Evolutionary conservation across 2,329 filamentous ascomycete species (phyloP).

Genomic region (Penicillium psychrosexuale): DNA sequence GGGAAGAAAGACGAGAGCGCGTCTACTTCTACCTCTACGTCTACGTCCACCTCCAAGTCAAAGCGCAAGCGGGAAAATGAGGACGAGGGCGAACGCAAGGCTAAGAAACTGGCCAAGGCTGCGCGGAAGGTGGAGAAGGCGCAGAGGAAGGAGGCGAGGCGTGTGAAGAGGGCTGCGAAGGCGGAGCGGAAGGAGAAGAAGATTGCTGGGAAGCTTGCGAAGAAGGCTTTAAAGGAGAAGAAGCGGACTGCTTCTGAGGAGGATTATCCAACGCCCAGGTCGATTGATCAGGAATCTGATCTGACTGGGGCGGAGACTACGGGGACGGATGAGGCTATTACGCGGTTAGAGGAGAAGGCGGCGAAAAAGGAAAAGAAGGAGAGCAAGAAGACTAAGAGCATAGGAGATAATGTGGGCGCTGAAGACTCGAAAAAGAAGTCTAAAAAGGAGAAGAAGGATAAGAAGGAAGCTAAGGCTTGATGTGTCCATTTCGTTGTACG

Average conservation of each 20-base stretch:
- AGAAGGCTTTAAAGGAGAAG: conserved; percentile 23
- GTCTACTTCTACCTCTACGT: conserved; percentile 6
- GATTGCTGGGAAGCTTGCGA: conserved; percentile 25
- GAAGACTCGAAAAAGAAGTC: conserved; percentile 47
- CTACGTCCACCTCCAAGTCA: conserved; percentile 4
- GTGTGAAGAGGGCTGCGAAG: conserved; percentile 16
- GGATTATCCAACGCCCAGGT: conserved; percentile 34
- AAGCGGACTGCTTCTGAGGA: conserved; percentile 22
- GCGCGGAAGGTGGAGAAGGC: conserved; percentile 31
- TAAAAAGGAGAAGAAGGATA: conserved; percentile 44
- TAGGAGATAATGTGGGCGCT: conserved; percentile 14
- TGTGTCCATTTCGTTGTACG: conserved; percentile 37
- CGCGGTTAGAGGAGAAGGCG: conserved; percentile 15
- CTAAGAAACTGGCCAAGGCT: conserved; percentile 32
- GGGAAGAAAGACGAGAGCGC: conserved; percentile 16
- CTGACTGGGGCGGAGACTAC: conserved; percentile 24
- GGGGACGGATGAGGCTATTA: not conserved
- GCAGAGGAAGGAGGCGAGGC: conserved; percentile 20
- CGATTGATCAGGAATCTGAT: conserved; percentile 27
- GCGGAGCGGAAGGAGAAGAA: conserved; percentile 22
- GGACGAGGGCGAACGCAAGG: conserved; percentile 19
- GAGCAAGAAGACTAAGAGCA: conserved; percentile 28
- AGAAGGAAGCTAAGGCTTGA: conserved; percentile 14
- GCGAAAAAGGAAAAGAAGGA: conserved; percentile 25
- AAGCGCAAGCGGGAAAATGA: conserved; percentile 40